Evolutionary conservation across 192 early-diverging fungal genomes (phyloP).

Genomic region (Entrophospora sp.): DNA sequence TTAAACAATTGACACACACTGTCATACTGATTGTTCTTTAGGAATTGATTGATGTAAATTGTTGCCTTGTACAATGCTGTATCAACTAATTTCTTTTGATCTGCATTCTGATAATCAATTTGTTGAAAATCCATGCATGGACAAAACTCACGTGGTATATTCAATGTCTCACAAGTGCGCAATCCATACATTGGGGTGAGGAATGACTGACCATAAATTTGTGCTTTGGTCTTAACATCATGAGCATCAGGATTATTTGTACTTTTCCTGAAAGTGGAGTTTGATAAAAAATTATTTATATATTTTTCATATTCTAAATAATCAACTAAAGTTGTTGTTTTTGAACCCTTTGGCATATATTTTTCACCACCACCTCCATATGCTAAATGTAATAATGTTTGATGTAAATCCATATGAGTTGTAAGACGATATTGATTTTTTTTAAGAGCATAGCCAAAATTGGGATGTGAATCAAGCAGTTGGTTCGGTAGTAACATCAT

Average conservation of each 20-base stretch:
- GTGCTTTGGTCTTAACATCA: constrained; percentile 25
- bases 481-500: constrained; percentile 23
- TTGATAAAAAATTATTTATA: constrained; percentile 23
- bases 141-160: constrained; percentile 28
- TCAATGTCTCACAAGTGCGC: constrained; percentile 17
- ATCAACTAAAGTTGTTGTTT: not conserved
- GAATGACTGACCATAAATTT: constrained; percentile 23
- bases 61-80: constrained; percentile 12
- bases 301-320: constrained; percentile 1
- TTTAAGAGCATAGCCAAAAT: constrained; percentile 18
- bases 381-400: constrained; percentile 28
- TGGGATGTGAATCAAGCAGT: constrained; percentile 10
- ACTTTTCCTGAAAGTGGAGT: too few relatives aligned
- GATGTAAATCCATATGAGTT: constrained; percentile 28
- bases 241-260: constrained; percentile 24
- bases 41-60: constrained; percentile 23
- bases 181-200: constrained; percentile 19
- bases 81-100: constrained; percentile 22
- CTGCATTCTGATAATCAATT: constrained; percentile 14
- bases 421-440: constrained; percentile 21
- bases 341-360: constrained; percentile 19
- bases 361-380: too few relatives aligned
- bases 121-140: constrained; percentile 27
- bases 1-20: constrained; percentile 19
- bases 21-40: constrained; percentile 13